Conservation (phyloP, 345 rosid species). For the Heritiera littoralis region DNA sequence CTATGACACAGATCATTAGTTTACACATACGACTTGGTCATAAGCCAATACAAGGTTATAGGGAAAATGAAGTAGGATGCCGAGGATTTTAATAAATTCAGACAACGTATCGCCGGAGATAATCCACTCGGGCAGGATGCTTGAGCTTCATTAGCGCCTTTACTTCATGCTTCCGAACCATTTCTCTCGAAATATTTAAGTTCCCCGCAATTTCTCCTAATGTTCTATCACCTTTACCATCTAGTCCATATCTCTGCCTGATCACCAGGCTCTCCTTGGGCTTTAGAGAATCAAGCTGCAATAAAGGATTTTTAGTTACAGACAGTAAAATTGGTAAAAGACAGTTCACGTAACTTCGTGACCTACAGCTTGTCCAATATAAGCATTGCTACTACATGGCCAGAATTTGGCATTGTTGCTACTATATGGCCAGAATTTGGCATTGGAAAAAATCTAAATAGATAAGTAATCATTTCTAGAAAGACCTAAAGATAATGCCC, state of each 20-base stretch:
- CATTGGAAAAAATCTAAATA: neutral
- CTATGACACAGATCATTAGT: conserved; percentile 31
- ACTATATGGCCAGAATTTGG: neutral
- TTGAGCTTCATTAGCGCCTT: conserved; percentile 98
- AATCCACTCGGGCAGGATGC: conserved; percentile 85
- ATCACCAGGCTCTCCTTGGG: conserved; percentile 95
- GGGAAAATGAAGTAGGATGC: conserved; percentile 11
- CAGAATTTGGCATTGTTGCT: neutral
- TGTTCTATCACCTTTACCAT: conserved; percentile 93
- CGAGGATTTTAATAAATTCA: conserved; percentile 35
- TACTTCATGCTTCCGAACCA: conserved; percentile 95
- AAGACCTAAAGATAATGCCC: neutral
- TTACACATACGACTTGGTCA: conserved; percentile 3
- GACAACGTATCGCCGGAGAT: conserved; percentile 68
- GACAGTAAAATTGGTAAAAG: too few species aligned
- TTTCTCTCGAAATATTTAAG: conserved; percentile 91
- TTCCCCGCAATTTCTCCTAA: conserved; percentile 91
- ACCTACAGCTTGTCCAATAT: neutral
- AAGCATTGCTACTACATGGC: neutral
- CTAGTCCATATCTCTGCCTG: conserved; percentile 90
- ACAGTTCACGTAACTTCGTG: neutral
- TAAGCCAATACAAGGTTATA: neutral
- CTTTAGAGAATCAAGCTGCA: conserved; percentile 84
- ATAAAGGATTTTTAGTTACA: neutral
- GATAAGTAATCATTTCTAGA: neutral